A percentile compares a stretch with the other conserved stretches of the same genome.
phyloP scores from a whole-genome alignment of 1,284 basidiomycete species.

The Cronartium quercuum region DNA sequence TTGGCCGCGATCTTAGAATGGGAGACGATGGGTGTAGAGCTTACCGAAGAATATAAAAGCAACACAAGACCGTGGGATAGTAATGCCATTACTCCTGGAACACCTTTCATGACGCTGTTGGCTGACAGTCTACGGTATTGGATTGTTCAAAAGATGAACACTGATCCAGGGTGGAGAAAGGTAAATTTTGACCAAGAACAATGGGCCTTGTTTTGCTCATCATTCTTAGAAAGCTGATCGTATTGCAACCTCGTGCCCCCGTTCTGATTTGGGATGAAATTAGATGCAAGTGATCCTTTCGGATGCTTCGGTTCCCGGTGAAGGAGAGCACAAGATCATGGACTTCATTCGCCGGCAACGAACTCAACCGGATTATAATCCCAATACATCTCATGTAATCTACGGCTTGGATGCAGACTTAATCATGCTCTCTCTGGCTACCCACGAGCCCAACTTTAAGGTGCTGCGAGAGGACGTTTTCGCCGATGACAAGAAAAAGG shows the following conservation, averaged over 20 bases:
- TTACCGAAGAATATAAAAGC: conserved; percentile 74
- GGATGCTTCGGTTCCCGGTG: conserved; percentile 65
- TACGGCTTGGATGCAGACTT: conserved; percentile 98
- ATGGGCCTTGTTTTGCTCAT: too few relatives aligned
- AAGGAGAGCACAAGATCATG: conserved; percentile 99
- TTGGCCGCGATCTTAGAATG: too few relatives aligned
- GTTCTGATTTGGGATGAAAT: too few relatives aligned
- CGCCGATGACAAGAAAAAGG: conserved; percentile 70
- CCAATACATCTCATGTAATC: conserved; percentile 89
- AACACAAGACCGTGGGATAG: conserved; percentile 93
- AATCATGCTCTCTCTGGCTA: conserved; percentile 94
- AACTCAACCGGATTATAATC: conserved; percentile 89
- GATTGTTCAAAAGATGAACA: conserved; percentile 90
- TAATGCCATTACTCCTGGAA: conserved; percentile 97
- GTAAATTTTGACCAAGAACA: too few relatives aligned
- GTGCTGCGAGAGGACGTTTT: conserved; percentile 93
- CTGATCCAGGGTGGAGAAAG: conserved; percentile 95
- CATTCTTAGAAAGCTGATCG: too few relatives aligned
- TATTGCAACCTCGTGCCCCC: too few relatives aligned
- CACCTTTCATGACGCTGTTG: conserved; percentile 85
- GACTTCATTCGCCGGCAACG: conserved; percentile 93
- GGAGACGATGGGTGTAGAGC: conserved; percentile 81
- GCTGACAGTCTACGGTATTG: conserved; percentile 92
- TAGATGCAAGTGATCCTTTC: neutral
- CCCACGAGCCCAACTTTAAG: conserved; percentile 98